Evolutionary conservation across 192 early-diverging fungal genomes (phyloP), one percentile per base, ranked within the genome.

Genomic region (Coemansia sp.): DNA sequence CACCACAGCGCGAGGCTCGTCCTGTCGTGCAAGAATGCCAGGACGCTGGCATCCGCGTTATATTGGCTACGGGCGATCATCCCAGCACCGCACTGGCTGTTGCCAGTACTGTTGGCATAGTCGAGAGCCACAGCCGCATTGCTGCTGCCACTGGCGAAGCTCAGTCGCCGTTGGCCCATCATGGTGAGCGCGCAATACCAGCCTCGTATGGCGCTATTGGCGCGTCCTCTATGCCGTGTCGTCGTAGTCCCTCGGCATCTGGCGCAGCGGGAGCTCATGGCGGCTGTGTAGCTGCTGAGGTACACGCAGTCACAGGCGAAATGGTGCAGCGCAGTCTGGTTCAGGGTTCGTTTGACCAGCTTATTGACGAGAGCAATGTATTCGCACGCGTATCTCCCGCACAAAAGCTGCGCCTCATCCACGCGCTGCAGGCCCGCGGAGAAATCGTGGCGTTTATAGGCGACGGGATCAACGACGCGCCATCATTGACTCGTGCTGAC

Each of bases 391-490:
- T 83, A 31, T 65, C 80, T 8, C 80, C 80, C 0, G 76, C 66
- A 12, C 76, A 77, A 27, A 83, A 83, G 62, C 69, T 83, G 58
- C 75, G 69, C 34, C 71, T 83, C 36, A 73, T 83, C 31, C 65
- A 74, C 58, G 68, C 80, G 1, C 47, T 83, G 34, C 80, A 78
- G 66, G 64, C 80, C 15, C 66, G 72, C 29, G 80, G 80, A n/a
- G 75, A 83, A 29, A 57, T 75, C 5, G 81, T 83, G n/a, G 72
- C 66, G 4, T 83, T 83, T 66, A 78, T 83, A 27, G 95, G 95
- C 70, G 95, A 95, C 70, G 95, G 95, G 41, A 92, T 94, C 9
- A 95, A 97, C 70, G 95, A 97, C 74, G 92, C 94, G 38, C 93
- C 95, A 49, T 87, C 95, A 34, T 79, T 97, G 38, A 92, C 90